phyloP scores from a whole-genome alignment of 139 green algal species.

The Chlorella ohadii region DNA sequence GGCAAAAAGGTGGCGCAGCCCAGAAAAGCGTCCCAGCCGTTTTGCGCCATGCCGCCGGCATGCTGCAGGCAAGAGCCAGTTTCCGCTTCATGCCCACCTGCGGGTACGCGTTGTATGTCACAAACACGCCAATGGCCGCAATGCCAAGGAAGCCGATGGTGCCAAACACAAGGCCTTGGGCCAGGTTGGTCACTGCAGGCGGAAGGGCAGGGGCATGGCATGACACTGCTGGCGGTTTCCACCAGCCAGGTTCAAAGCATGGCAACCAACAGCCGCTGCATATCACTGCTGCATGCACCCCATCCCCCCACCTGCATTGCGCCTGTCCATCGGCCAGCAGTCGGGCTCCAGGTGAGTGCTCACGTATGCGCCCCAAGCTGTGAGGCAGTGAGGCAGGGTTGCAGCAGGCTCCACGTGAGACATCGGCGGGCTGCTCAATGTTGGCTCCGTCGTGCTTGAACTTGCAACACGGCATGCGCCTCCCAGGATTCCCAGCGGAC shows the following conservation, averaged over 20 bases:
- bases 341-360: constrained; percentile 4
- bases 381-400: background rate
- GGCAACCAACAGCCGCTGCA: too few relatives aligned
- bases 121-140: constrained; percentile 27
- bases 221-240: too few relatives aligned
- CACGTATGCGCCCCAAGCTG: constrained; percentile 47
- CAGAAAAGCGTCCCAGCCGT: too few relatives aligned
- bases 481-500: too few relatives aligned
- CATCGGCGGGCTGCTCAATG: background rate
- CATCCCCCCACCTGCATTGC: background rate
- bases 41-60: too few relatives aligned
- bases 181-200: constrained; percentile 17
- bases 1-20: too few relatives aligned
- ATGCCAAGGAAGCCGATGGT: constrained; percentile 44
- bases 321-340: constrained; percentile 35
- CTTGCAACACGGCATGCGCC: too few relatives aligned
- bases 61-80: too few relatives aligned
- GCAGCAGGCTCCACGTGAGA: too few relatives aligned
- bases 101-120: constrained; percentile 50
- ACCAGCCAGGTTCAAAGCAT: background rate
- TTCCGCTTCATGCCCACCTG: too few relatives aligned
- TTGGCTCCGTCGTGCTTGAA: too few relatives aligned
- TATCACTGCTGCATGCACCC: background rate
- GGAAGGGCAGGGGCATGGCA: background rate
- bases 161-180: constrained; percentile 37